A percentile compares a stretch with the other conserved stretches of the same genome.
Evolutionary conservation across 768 basidiomycete genomes (phyloP).

Genomic region (Neoboletus magnificus): DNA sequence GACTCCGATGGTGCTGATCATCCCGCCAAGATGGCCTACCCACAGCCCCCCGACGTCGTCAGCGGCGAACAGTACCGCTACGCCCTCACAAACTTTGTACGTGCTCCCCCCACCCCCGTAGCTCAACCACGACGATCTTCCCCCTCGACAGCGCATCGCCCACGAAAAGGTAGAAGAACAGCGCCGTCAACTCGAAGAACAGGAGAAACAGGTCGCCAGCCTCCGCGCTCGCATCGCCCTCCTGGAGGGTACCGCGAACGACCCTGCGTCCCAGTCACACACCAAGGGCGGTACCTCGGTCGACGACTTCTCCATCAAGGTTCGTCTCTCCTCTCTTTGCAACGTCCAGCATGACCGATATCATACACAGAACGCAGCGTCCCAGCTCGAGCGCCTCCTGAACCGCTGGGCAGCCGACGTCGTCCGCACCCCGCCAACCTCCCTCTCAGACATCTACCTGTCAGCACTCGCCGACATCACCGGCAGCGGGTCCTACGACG

Average conservation of each 20-base stretch:
- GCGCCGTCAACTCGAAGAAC: slow-evolving; percentile 72
- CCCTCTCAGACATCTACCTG: slow-evolving; percentile 50
- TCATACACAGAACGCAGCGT: slow-evolving; percentile 63
- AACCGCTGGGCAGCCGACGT: slow-evolving; percentile 87
- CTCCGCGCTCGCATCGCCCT: slow-evolving; percentile 67
- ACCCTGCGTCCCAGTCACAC: slow-evolving; percentile 30
- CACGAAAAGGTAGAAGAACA: slow-evolving; percentile 89
- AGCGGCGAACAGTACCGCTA: slow-evolving; percentile 73
- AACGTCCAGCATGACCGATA: no score
- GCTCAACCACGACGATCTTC: no score
- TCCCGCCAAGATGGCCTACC: no score
- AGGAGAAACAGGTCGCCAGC: slow-evolving; percentile 76
- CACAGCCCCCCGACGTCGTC: slow-evolving; percentile 30
- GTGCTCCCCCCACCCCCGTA: slow-evolving; percentile 20
- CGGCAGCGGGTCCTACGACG: slow-evolving; percentile 40
- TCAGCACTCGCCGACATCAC: slow-evolving; percentile 61
- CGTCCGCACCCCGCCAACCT: slow-evolving; percentile 53
- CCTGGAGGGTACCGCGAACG: slow-evolving; percentile 60
- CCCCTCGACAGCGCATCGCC: slow-evolving; percentile 55
- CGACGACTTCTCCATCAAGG: slow-evolving; percentile 89
- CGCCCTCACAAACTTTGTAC: slow-evolving; percentile 77
- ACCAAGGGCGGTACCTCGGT: slow-evolving; percentile 56
- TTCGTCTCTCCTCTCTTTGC: no score
- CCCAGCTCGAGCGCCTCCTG: slow-evolving; percentile 75
- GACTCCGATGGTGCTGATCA: no score